Evolutionary conservation across 2,329 filamentous ascomycete species (phyloP).

Genomic region (Monilinia laxa): DNA sequence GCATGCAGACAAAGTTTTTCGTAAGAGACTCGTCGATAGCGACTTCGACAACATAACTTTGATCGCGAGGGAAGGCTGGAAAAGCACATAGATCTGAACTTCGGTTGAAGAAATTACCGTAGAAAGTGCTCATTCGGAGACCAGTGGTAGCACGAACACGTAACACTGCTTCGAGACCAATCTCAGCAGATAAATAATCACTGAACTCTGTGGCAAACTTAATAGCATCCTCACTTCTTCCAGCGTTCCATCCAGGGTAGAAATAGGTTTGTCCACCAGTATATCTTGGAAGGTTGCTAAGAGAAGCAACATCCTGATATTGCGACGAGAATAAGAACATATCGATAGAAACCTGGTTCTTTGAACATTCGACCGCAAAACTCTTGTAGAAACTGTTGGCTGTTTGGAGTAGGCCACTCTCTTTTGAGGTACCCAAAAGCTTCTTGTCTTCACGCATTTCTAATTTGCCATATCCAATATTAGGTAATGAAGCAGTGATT

Average conservation of each 20-base stretch:
- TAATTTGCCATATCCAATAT: constrained; percentile 83
- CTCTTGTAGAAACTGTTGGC: constrained; percentile 98
- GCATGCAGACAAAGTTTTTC: constrained; percentile 88
- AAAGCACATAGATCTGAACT: constrained; percentile 97
- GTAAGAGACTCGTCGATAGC: constrained; percentile 93
- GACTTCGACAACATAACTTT: constrained; percentile 96
- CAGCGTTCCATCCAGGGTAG: constrained; percentile 95
- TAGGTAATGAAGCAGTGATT: constrained; percentile 84
- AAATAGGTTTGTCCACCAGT: constrained; percentile 98
- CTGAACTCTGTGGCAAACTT: constrained; percentile 98
- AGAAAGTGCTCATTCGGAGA: constrained; percentile 94
- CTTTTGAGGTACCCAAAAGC: constrained; percentile 88
- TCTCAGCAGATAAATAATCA: constrained; percentile 94
- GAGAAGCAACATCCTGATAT: constrained; percentile 94
- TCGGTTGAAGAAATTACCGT: constrained; percentile 99
- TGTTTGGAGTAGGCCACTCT: constrained; percentile 82
- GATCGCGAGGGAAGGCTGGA: constrained; percentile 94
- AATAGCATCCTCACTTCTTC: constrained; percentile 89
- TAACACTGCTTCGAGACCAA: constrained; percentile 92
- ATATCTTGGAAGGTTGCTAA: constrained; percentile 93
- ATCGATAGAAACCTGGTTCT: constrained; percentile 97
- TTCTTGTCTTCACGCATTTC: constrained; percentile 97
- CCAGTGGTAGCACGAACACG: constrained; percentile 94
- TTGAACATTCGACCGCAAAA: constrained; percentile 97
- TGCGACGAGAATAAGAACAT: constrained; percentile 97